These are phyloP conservation scores for Spinellus fusiger DNA, from an alignment of 192 early-diverging fungal species.

Conservation along the genomic window DNA sequence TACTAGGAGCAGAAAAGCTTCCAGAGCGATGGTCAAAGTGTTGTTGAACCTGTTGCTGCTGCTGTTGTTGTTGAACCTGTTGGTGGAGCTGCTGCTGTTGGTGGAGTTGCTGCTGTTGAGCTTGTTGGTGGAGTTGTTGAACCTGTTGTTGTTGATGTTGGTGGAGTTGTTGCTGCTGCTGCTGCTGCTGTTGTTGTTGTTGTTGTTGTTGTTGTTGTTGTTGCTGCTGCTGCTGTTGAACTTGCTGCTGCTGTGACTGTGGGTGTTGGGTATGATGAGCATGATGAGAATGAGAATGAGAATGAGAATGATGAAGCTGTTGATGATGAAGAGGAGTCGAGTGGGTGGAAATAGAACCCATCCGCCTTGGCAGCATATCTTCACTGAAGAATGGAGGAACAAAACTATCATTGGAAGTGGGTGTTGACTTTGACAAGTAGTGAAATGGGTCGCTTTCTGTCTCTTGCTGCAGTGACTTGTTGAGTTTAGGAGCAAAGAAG, in stretches of 20 bases:
- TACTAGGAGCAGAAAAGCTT: slow-evolving; percentile 24
- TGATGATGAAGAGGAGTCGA: not conserved
- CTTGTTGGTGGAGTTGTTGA: too few relatives aligned
- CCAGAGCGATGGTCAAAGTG: slow-evolving; percentile 16
- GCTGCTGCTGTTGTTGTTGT: slow-evolving; percentile 6
- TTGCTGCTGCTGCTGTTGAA: not conserved
- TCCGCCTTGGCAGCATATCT: not conserved
- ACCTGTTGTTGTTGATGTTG: not conserved
- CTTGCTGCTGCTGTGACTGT: not conserved
- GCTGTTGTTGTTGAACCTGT: too few relatives aligned
- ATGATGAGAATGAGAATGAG: slow-evolving; percentile 9
- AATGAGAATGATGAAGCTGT: slow-evolving; percentile 1
- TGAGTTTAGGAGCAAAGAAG: not conserved
- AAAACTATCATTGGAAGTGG: slow-evolving; percentile 6
- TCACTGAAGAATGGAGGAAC: not conserved
- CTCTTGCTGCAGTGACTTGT: not conserved
- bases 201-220: not conserved
- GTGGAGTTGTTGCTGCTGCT: not conserved
- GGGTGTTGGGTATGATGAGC: not conserved
- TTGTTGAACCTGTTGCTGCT: not conserved
- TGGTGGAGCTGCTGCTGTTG: too few relatives aligned
- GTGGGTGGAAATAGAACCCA: not conserved
- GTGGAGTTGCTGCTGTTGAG: too few relatives aligned
- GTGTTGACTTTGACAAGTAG: slow-evolving; percentile 16
- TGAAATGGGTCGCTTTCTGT: slow-evolving; percentile 10